Evolutionary conservation across 2,329 filamentous ascomycete genomes (phyloP).

Genomic region (Venturia nashicola): DNA sequence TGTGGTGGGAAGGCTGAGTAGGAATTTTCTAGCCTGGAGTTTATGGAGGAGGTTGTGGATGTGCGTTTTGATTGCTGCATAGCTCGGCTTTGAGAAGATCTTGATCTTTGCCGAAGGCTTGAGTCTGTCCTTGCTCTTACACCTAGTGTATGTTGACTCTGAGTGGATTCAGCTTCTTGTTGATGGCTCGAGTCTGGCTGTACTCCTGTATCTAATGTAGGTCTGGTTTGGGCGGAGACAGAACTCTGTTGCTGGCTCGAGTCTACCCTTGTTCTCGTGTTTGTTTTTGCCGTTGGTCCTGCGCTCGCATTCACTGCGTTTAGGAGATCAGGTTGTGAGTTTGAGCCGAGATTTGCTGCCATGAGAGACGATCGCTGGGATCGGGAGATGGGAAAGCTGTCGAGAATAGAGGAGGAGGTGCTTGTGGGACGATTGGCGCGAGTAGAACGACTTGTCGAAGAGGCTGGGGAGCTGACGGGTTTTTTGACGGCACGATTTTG

Average conservation of each 20-base stretch:
- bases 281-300: neutral
- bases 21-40: neutral
- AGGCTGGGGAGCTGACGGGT: neutral
- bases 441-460: neutral
- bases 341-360: neutral
- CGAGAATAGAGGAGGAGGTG: constrained; percentile 6
- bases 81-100: neutral
- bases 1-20: constrained; percentile 2
- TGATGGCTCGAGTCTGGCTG: neutral
- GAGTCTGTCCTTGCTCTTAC: neutral
- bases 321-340: neutral
- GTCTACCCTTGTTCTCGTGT: neutral
- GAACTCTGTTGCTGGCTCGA: neutral
- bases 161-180: neutral
- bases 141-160: neutral
- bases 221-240: neutral
- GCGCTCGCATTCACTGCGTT: neutral
- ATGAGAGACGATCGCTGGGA: constrained; percentile 7
- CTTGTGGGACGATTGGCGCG: neutral
- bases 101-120: neutral
- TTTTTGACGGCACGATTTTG: neutral
- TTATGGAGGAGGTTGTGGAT: constrained; percentile 4
- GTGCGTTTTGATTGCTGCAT: neutral
- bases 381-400: constrained; percentile 6
- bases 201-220: neutral